Percentiles rank a stretch among this genome's conserved stretches.
These are phyloP conservation scores for Tillandsia fasciculata DNA, from an alignment of 176 grass and related monocot species.

Conservation along the genomic window DNA sequence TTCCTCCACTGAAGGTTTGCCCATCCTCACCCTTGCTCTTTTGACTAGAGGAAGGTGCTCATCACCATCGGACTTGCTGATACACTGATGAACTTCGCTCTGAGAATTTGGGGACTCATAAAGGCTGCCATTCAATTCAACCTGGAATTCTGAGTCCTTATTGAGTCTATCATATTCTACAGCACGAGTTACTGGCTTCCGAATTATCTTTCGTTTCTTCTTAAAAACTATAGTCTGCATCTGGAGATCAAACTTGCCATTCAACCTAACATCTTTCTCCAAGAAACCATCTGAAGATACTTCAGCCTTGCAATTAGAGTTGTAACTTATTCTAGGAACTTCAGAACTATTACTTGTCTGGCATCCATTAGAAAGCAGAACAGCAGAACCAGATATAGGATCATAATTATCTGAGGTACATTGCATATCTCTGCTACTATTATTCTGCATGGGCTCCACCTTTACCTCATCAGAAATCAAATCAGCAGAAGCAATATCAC, in stretches of 20 bases:
- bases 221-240: constrained; percentile 39
- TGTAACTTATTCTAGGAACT: constrained; percentile 15
- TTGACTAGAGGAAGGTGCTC: constrained; percentile 94
- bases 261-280: constrained; percentile 35
- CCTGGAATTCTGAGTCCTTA: constrained; percentile 24
- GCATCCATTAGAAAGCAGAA: constrained; percentile 20
- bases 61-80: constrained; percentile 74
- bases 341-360: constrained; percentile 18
- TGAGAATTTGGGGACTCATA: constrained; percentile 43
- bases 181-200: constrained; percentile 32
- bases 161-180: constrained; percentile 11
- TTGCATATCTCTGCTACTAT: constrained; percentile 20
- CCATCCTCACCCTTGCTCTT: constrained; percentile 91
- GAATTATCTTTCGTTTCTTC: constrained; percentile 51
- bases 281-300: constrained; percentile 29
- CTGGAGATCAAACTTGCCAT: constrained; percentile 38
- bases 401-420: constrained; percentile 18
- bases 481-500: constrained; percentile 29
- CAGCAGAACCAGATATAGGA: constrained; percentile 12
- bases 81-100: constrained; percentile 26
- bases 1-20: constrained; percentile 36
- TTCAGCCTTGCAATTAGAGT: constrained; percentile 33
- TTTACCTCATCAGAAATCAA: constrained; percentile 26
- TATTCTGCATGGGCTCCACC: constrained; percentile 15
- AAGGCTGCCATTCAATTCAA: constrained; percentile 25